A percentile compares a stretch with the other conserved stretches of the same genome.
These are phyloP conservation scores for Pythium sp. DNA, from an alignment of 352 stramenopile species.

Conservation along the genomic window DNA sequence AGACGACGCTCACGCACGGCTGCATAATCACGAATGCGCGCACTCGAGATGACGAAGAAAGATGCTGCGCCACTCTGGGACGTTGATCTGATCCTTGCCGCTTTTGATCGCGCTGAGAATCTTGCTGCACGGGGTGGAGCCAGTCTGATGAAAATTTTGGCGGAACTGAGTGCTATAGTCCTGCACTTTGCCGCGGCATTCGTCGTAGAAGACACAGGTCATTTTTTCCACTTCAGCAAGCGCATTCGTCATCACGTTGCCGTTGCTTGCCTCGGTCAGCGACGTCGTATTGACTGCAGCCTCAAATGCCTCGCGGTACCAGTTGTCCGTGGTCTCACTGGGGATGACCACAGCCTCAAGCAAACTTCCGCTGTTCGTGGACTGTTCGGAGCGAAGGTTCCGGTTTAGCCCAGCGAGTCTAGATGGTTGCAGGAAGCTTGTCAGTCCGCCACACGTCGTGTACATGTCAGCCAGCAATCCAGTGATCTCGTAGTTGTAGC, in stretches of 20 bases:
- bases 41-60: conserved; percentile 71
- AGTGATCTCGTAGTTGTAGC: conserved; percentile 86
- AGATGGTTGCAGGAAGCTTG: conserved; percentile 19
- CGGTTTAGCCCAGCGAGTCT: conserved; percentile 23
- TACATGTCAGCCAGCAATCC: conserved; percentile 72
- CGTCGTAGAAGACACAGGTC: conserved; percentile 86
- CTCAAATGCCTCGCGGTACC: conserved; percentile 56
- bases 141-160: conserved; percentile 57
- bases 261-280: conserved; percentile 32
- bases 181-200: conserved; percentile 69
- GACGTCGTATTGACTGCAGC: conserved; percentile 40
- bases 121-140: conserved; percentile 56
- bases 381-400: conserved; percentile 17
- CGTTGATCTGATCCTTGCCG: conserved; percentile 58
- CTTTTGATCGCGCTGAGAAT: conserved; percentile 58
- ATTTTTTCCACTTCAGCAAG: conserved; percentile 85
- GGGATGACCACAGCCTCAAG: conserved; percentile 69
- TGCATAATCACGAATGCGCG: conserved; percentile 8
- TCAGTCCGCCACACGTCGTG: conserved; percentile 59
- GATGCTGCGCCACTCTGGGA: conserved; percentile 67
- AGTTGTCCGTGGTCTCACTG: conserved; percentile 34
- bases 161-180: conserved; percentile 67
- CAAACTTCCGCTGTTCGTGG: conserved; percentile 23
- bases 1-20: neutral
- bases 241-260: conserved; percentile 32